Evolutionary conservation across 164 flowering plant genomes (phyloP).

Genomic region (Vitis amurensis): DNA sequence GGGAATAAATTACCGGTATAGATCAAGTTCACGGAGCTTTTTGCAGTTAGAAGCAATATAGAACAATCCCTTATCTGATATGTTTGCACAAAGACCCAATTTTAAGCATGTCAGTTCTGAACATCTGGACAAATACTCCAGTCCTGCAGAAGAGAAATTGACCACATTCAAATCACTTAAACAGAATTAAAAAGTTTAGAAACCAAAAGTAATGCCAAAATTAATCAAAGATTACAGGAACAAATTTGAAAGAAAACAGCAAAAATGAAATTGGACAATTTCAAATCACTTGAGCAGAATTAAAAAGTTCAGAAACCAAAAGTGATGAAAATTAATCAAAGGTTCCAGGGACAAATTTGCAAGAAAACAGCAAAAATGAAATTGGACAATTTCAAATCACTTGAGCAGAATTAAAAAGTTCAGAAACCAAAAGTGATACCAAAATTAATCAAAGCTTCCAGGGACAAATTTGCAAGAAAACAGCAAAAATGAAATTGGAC

Average conservation of each 20-base stretch:
- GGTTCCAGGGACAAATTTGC: neutral
- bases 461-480: neutral
- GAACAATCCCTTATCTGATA: slow-evolving; percentile 57
- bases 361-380: neutral
- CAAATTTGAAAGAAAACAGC: neutral
- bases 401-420: neutral
- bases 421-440: neutral
- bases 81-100: slow-evolving; percentile 56
- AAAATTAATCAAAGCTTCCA: neutral
- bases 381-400: slow-evolving; percentile 2
- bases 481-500: neutral
- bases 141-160: slow-evolving; percentile 39
- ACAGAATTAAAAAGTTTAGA: neutral
- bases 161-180: neutral
- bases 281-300: neutral
- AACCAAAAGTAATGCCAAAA: neutral
- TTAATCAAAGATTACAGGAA: neutral
- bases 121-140: slow-evolving; percentile 52
- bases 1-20: slow-evolving; percentile 53
- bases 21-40: slow-evolving; percentile 60
- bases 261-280: neutral
- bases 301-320: neutral
- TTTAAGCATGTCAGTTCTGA: slow-evolving; percentile 49
- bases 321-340: neutral
- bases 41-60: slow-evolving; percentile 52